Base-by-base conservation (phyloP, 164 flowering plant species). In the Vitis rupestris region DNA sequence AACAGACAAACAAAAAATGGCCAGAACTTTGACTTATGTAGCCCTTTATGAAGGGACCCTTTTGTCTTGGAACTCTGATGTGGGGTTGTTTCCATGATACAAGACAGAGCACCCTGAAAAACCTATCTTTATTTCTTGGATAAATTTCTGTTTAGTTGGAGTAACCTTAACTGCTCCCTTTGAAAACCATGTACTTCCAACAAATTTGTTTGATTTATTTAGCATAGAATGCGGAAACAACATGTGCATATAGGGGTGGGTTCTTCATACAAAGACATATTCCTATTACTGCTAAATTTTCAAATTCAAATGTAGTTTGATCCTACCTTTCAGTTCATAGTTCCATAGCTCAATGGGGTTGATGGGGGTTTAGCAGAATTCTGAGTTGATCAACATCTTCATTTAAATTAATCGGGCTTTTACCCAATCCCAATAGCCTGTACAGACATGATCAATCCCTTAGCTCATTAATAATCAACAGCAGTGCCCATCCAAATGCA, bases 101-200 rank as follows among this genome's bases (percentile, higher is more conserved):
- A 51, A 51, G 76, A 79, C 73, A 76, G 47, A 44, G 53, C 8
- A 57, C 53, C 57, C 56, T 15, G 54, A 37, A 52, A 29, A 48
- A 27, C 30, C 49, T 49, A 52, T 29, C 29, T 31, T 37, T 61
- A 44, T 63, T 63, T 61, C 14, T 69, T 50, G 30, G 51, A 16
- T 23, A 61, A 50, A 17, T 72, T 75, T 66, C 8, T 59, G 60
- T 66, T 67, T 53, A 49, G 49, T 48, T 72, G 59, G 67, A 74
- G 72, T 73, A 52, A 72, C 55, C 69, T 74, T 80, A 89, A 84
- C 93, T 71, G 71, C 93, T 82, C 88, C 88, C 80, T 75, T 86
- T 82, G 87, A 87, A 85, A 85, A 83, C 57, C 55, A 74, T 79
- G 85, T 76, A 85, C 65, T 71, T 59, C 63, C 62, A 69, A 68